Evolutionary conservation across 129 eudicot species (phyloP).

Genomic region (Flaveria ramosissima): DNA sequence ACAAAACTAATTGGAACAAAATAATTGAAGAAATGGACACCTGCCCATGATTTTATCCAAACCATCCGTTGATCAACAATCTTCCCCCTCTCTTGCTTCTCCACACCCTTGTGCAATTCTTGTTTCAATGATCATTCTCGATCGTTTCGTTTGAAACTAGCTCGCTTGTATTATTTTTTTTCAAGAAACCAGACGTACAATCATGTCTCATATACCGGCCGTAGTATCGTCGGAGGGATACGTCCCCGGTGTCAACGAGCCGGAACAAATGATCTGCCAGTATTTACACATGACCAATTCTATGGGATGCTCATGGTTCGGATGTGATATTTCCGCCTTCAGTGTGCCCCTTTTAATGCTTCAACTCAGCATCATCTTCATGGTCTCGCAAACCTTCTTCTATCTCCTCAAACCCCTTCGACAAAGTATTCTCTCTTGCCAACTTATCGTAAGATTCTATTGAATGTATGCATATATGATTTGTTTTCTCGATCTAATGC

Average conservation of each 20-base stretch:
- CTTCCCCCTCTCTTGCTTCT: conserved; percentile 26
- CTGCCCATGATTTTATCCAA: conserved; percentile 21
- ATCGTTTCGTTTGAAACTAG: background rate
- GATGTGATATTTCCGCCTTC: conserved; percentile 43
- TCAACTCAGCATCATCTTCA: conserved; percentile 44
- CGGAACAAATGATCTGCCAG: conserved; percentile 52
- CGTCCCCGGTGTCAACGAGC: conserved; percentile 37
- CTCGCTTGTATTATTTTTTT: background rate
- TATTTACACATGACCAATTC: conserved; percentile 35
- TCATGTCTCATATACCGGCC: conserved; percentile 36
- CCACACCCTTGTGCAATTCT: conserved; percentile 6
- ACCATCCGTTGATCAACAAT: conserved; percentile 21
- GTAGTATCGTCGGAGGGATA: conserved; percentile 37
- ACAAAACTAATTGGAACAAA: background rate
- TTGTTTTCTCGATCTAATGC: background rate
- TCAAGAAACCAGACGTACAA: background rate
- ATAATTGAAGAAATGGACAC: conserved; percentile 9
- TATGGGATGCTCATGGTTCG: conserved; percentile 46
- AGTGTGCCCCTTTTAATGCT: conserved; percentile 43
- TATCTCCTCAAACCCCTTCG: conserved; percentile 50
- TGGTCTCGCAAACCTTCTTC: conserved; percentile 35
- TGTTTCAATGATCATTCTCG: too few species aligned
- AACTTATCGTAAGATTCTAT: conserved; percentile 58
- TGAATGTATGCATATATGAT: background rate
- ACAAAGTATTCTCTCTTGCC: conserved; percentile 61